Conservation (phyloP, 805 yeast genomes). For the Priceomyces fermenticarens region DNA sequence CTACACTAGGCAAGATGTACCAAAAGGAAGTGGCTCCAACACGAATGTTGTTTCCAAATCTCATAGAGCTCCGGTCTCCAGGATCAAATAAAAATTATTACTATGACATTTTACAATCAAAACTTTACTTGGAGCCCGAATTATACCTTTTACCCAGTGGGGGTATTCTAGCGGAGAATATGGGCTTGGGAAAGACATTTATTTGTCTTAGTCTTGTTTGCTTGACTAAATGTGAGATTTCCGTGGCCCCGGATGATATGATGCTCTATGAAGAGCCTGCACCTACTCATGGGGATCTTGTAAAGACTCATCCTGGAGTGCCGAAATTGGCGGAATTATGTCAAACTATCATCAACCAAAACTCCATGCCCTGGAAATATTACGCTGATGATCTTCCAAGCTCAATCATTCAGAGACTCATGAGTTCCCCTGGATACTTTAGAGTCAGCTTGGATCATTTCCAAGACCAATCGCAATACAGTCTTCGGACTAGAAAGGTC, state of each 20-base stretch:
- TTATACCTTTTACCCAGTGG: constrained; percentile 51
- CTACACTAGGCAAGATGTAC: constrained; percentile 59
- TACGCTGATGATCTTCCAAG: constrained; percentile 44
- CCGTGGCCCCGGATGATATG: constrained; percentile 34
- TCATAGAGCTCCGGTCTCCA: constrained; percentile 22
- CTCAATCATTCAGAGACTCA: constrained; percentile 34
- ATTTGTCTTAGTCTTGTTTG: constrained; percentile 58
- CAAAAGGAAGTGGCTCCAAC: constrained; percentile 43
- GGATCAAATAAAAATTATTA: constrained; percentile 18
- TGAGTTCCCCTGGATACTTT: constrained; percentile 44
- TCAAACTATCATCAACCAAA: constrained; percentile 37
- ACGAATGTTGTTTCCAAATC: constrained; percentile 33
- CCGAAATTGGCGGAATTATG: constrained; percentile 35
- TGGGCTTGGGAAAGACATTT: constrained; percentile 66
- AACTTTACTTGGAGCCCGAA: constrained; percentile 36
- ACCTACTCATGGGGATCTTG: neutral
- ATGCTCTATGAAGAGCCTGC: constrained; percentile 13
- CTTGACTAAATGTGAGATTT: constrained; percentile 50
- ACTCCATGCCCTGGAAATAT: constrained; percentile 59
- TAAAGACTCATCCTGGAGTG: constrained; percentile 35
- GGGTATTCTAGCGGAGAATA: constrained; percentile 64
- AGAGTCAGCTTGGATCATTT: constrained; percentile 23
- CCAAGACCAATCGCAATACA: constrained; percentile 17
- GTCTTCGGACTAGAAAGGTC: constrained; percentile 16
- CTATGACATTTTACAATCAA: constrained; percentile 31